A percentile compares a stretch with the other conserved stretches of the same genome.
These are phyloP conservation scores for Phytopythium sindhum DNA, from an alignment of 352 stramenopile genomes.

Conservation along the genomic window DNA sequence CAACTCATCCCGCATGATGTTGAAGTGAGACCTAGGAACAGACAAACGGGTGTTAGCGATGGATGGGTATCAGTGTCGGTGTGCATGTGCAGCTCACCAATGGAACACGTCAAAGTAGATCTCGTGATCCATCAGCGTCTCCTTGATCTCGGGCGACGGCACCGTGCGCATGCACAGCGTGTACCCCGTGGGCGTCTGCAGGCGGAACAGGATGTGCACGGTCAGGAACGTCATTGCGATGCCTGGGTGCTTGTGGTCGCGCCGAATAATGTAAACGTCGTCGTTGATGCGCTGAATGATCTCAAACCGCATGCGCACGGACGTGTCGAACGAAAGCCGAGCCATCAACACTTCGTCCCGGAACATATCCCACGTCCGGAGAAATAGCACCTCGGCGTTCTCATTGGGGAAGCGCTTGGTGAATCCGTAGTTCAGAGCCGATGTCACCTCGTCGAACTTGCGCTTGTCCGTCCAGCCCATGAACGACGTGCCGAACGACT, in stretches of 20 bases:
- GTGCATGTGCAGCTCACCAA: constrained; percentile 23
- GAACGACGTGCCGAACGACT: constrained; percentile 37
- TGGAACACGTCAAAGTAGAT: constrained; percentile 64
- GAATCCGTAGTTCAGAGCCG: constrained; percentile 42
- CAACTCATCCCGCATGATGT: constrained; percentile 38
- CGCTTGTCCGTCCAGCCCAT: constrained; percentile 59
- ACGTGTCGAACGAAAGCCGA: constrained; percentile 42
- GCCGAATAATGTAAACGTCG: constrained; percentile 52
- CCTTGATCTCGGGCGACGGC: constrained; percentile 40
- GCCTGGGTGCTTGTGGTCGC: constrained; percentile 43
- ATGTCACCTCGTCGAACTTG: constrained; percentile 26
- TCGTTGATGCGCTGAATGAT: constrained; percentile 52
- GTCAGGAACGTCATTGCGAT: constrained; percentile 53
- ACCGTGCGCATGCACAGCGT: constrained; percentile 61
- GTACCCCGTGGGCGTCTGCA: constrained; percentile 54
- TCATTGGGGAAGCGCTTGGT: constrained; percentile 35
- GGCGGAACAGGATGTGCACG: constrained; percentile 54
- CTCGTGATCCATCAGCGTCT: constrained; percentile 39
- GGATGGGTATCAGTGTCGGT: neutral
- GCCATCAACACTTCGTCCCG: constrained; percentile 36
- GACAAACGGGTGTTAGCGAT: neutral
- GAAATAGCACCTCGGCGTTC: constrained; percentile 28
- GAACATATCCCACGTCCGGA: constrained; percentile 44
- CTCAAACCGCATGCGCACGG: constrained; percentile 39
- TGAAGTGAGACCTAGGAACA: constrained; percentile 47